These are phyloP conservation scores for Durotheca rogersii DNA, from an alignment of 495 filamentous ascomycete species.

Conservation along the genomic window DNA sequence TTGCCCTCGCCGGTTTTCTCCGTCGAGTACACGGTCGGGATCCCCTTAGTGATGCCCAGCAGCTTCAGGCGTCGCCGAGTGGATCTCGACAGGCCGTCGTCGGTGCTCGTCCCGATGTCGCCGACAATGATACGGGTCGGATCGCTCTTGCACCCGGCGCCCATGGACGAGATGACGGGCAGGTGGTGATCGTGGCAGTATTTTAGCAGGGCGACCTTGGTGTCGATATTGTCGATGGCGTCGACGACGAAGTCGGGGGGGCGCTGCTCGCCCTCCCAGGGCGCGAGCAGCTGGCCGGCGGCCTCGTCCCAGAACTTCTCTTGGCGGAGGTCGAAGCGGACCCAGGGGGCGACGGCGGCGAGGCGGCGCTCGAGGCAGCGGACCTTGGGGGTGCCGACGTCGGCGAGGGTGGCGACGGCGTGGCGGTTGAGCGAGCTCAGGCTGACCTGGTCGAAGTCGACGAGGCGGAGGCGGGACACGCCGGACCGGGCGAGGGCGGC, in stretches of 20 bases:
- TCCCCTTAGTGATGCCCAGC: conserved; percentile 78
- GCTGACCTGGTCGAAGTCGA: conserved; percentile 98
- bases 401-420: conserved; percentile 87
- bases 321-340: conserved; percentile 80
- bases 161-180: conserved; percentile 91
- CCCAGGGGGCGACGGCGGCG: conserved; percentile 87
- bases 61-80: conserved; percentile 77
- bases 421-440: conserved; percentile 91
- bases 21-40: conserved; percentile 89
- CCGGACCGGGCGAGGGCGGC: conserved; percentile 87
- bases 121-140: conserved; percentile 89
- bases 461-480: conserved; percentile 78
- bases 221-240: conserved; percentile 97
- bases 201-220: conserved; percentile 86
- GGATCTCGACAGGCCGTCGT: conserved; percentile 84
- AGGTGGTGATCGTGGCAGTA: conserved; percentile 78
- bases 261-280: conserved; percentile 62
- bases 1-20: conserved; percentile 92
- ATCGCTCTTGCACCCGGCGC: conserved; percentile 95
- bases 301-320: conserved; percentile 73
- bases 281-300: conserved; percentile 63
- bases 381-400: conserved; percentile 95
- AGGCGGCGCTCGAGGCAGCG: conserved; percentile 74
- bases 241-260: conserved; percentile 87
- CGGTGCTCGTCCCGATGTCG: conserved; percentile 85